Base-by-base conservation (phyloP, 805 yeast species). In the Limtongia smithiae region DNA sequence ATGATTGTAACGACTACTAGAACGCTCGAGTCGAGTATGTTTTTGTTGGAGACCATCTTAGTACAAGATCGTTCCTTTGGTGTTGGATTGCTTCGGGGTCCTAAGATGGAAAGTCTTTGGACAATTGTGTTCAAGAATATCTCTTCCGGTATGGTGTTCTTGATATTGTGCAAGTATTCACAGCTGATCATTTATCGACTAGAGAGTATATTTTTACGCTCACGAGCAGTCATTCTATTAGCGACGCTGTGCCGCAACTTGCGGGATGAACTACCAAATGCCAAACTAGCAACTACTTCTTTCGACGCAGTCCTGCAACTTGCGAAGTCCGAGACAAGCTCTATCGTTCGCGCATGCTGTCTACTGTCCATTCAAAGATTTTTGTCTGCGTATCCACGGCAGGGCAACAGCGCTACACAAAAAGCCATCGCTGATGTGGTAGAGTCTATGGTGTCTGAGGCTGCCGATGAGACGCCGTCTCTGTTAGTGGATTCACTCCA, bases 381-480 rank as follows among this genome's bases (percentile, higher is more conserved):
- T 25, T 20, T 46, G 15, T 21, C 52, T 5, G 48, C 40, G 2
- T 7, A 48, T 14, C 57, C 46, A 28, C 55, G 63, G 7, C 33
- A 30, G 3, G 52, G 54, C n/a, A 52, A 63, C n/a, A 50, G 41
- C 22, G 41, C 44, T 6, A 52, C 58, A 37, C 71, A 67, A 48
- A 37, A 37, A 17, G 38, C 57, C 2, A 55, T 71, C 9, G 61
- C 77, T 32, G 39, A 56, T 1, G 54, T 78, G 0, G 72, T 81
- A 9, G 60, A 64, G 2, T 64, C 73, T 1, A 65, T 91, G 8
- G 62, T 76, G 2, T 76, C 74, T 1, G 83, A 79, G 1, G 77
- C 93, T 0, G 85, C 81, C 38, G 96, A 87, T 39, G 97, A 90
- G 60, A 77, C 95, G 0, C 80, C 85, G 31, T 78, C 89, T 1